Base-by-base conservation (phyloP, 2,329 filamentous ascomycete genomes). In the Ascochyta clinopodiicola region DNA sequence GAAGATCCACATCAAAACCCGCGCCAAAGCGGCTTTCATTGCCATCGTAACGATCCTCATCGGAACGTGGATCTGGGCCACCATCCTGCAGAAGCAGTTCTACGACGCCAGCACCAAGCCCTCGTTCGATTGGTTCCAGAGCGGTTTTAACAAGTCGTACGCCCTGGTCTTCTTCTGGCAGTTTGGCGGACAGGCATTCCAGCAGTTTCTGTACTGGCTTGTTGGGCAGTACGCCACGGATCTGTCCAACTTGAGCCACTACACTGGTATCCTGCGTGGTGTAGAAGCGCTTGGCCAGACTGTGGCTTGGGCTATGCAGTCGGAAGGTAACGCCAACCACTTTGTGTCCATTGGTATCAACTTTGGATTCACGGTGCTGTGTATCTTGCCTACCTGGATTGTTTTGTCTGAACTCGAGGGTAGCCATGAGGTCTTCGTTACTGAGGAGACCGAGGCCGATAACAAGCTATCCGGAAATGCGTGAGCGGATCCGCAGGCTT, bases 301-400 rank as follows among this genome's bases (percentile, higher is more conserved):
- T 2, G 64, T 74, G 19, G 71, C 72, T 24, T 74, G 72, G 72
- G 72, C 72, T 5, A 74, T 75, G 72, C 72, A 75, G 62, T 68
- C 64, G 2, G 64, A 75, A 53, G 72, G 72, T 35, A 66, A 67
- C 29, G 72, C 70, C 4, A 75, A 75, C 40, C 71, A 74, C 49
- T 74, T 75, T 24, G 71, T 73, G 35, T 70, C 66, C 45, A 75
- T 74, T 27, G 72, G 72, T 2, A 56, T 75, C 34, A 75, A 75
- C 55, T 75, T 75, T 51, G 71, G 71, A 9, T 64, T 73, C 25
- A 70, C 67, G 7, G 27, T 74, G 4, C 35, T 72, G 2, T 72
- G 70, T 40, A 51, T 74, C 2, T 46, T 69, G 13, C 72, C 70
- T 5, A 75, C 71, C 2, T 75, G 71, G 71, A 68, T 74, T 37